Evolutionary conservation across 2,329 filamentous ascomycete species (phyloP), one percentile per base, ranked within the genome.

Genomic region (Lasiodiplodia sp.): DNA sequence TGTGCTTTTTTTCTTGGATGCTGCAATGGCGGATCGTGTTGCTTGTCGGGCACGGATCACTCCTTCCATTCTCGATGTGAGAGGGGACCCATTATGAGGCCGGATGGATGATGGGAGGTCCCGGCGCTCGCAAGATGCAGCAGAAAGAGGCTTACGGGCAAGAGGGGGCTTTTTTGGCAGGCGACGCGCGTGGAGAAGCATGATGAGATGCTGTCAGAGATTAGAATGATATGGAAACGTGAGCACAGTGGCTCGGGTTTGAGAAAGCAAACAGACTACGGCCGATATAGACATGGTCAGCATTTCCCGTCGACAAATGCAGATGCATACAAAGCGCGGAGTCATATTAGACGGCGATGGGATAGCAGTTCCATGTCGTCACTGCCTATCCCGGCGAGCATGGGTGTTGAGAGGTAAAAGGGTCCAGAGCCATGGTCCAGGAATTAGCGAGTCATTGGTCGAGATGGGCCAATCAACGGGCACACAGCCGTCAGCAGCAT

Each of bases 11-110:
- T 28, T 62, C 38, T 62, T 49, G 57, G 38, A 49, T 12, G 12
- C 2, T 52, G 21, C 25, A 44, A 52, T 21, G 40, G 1, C 7
- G 12, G 18, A 11, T n/a, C 44, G 44, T 52, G 60, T 51, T 52
- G 47, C n/a, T 37, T 16, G 58, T 63, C n/a, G 25, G 25, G 60
- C 60, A 64, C 60, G 47, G 60, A 64, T 64, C 60, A 52, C 31
- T 52, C 31, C 37, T 64, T 64, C 60, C 40, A 31, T 28, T 64
- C 31, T 51, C 23, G 47, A 52, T 16, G 60, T n/a, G 18, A 49
- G 58, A 10, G 14, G 40, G 11, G n/a, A 38, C 44, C 21, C 47
- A 38, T 52, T 21, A 34, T 49, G 25, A 51, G 21, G 58, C 23
- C 16, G 6, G 21, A 7, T 21, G 3, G 16, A 51, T 21, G 14